Evolutionary conservation across 306 rosid genomes (phyloP), one percentile per base, ranked within the genome.

Genomic region (Quercus engelmannii): DNA sequence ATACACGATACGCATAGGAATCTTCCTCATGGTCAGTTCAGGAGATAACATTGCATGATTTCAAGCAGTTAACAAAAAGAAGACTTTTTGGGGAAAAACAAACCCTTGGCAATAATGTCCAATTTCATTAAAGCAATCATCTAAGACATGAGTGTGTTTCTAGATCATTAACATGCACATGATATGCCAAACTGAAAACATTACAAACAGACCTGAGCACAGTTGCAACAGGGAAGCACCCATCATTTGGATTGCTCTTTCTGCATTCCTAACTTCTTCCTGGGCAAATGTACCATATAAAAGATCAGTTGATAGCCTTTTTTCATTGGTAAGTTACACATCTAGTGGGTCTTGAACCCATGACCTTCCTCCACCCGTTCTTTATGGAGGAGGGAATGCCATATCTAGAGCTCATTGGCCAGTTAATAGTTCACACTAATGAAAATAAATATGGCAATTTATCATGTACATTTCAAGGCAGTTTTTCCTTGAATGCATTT

Each of bases 211-310:
- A 91, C 98, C 97, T 55, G 97, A 79, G 83, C 90, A 86, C 6
- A 88, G 82, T 85, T 88, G 91, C 83, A 88, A 74, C 35, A 91
- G 49, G 14, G 95, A 91, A 38, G 92, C 99, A 69, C 99, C 97
- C 94, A 95, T 86, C 82, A 78, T 81, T 78, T 87, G 89, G 74
- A 94, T 87, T 58, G 98, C 93, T 59, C 76, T 90, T 83, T 90
- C 94, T 70, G 97, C 98, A 86, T 84, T 92, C 78, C 30, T 80
- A 72, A 91, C 91, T 89, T 95, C 99, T 55, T n/a, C 94, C 97
- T 90, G 77, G 75, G 74, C 71, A 73, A 74, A 78, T 73, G 69
- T 46, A 74, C 58, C 80, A 56, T 55, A 72, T 18, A 65, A 73
- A 23, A 76, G 71, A 76, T 23, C 41, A 38, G 69, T 61, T 38